phyloP scores from a whole-genome alignment of 1,284 basidiomycete species.

The Phenoliferia sp. region DNA sequence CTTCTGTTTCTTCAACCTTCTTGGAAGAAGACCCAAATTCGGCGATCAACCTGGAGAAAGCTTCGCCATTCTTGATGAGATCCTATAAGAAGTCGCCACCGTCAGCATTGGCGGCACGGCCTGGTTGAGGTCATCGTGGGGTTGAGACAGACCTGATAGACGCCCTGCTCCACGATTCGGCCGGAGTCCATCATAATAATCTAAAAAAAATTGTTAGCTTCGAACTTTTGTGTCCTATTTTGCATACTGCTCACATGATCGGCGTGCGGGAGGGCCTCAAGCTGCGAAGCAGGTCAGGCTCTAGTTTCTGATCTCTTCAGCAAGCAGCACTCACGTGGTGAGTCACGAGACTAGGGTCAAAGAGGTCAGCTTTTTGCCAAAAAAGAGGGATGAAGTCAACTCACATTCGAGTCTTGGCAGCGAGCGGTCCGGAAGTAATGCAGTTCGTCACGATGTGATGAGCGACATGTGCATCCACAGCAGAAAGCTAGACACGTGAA shows the following conservation, averaged over 20 bases:
- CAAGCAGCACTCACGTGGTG: constrained; percentile 57
- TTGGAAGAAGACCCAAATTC: constrained; percentile 52
- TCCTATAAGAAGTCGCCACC: neutral
- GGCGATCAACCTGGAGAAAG: constrained; percentile 64
- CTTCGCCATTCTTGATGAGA: constrained; percentile 48
- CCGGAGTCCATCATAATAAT: constrained; percentile 61
- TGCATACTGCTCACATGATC: too few species aligned
- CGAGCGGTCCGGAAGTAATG: constrained; percentile 55
- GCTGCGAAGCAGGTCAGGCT: constrained; percentile 48
- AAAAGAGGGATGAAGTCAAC: neutral
- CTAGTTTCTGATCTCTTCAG: too few species aligned
- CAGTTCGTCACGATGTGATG: constrained; percentile 56
- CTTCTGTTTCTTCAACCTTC: neutral
- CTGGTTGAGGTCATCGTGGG: neutral
- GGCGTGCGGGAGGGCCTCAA: constrained; percentile 40
- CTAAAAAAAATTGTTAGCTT: too few species aligned
- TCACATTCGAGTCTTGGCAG: constrained; percentile 66
- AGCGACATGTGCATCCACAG: constrained; percentile 40
- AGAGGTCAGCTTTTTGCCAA: constrained; percentile 49
- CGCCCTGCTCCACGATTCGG: constrained; percentile 55
- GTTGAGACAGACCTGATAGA: constrained; percentile 2
- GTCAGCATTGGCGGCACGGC: neutral
- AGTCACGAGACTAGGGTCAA: constrained; percentile 70
- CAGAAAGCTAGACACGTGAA: constrained; percentile 64
- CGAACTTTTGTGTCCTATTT: too few species aligned